These are phyloP conservation scores for Citrullus amarus DNA, from an alignment of 306 rosid genomes.

Conservation along the genomic window DNA sequence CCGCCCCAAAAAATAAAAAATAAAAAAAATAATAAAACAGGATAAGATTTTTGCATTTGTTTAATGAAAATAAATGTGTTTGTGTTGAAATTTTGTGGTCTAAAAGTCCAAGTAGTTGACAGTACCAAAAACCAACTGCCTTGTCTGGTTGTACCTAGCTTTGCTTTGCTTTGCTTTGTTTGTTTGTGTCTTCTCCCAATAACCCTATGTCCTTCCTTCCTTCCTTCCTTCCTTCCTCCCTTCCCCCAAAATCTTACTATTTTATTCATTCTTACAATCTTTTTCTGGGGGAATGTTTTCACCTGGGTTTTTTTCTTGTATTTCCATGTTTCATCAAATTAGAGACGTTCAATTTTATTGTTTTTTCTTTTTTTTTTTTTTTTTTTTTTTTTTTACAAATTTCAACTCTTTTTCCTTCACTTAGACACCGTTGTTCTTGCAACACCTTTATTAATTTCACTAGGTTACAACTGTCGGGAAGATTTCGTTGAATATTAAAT, in stretches of 20 bases:
- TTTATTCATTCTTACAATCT: not conserved
- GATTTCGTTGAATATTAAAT: no score
- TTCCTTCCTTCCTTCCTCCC: not conserved
- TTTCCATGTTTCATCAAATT: not conserved
- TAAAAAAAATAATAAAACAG: not conserved
- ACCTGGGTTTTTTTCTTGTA: not conserved
- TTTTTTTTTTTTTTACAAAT: no score
- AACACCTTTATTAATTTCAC: no score
- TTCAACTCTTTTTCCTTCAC: no score
- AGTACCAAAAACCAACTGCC: not conserved
- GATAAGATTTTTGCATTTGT: not conserved
- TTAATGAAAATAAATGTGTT: not conserved
- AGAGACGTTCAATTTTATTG: no score
- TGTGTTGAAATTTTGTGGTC: not conserved
- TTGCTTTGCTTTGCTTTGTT: not conserved
- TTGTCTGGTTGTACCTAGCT: slow-evolving; percentile 6
- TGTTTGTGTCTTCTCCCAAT: slow-evolving; percentile 10
- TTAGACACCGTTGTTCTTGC: no score
- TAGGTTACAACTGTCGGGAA: no score
- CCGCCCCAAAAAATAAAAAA: no score
- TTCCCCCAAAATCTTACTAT: not conserved
- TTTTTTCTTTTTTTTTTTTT: no score
- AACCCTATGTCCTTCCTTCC: not conserved
- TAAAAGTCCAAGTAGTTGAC: slow-evolving; percentile 1
- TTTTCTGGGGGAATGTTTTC: not conserved